Base-by-base conservation (phyloP, 179 eudicot genomes). In the Actinidia arguta region DNA sequence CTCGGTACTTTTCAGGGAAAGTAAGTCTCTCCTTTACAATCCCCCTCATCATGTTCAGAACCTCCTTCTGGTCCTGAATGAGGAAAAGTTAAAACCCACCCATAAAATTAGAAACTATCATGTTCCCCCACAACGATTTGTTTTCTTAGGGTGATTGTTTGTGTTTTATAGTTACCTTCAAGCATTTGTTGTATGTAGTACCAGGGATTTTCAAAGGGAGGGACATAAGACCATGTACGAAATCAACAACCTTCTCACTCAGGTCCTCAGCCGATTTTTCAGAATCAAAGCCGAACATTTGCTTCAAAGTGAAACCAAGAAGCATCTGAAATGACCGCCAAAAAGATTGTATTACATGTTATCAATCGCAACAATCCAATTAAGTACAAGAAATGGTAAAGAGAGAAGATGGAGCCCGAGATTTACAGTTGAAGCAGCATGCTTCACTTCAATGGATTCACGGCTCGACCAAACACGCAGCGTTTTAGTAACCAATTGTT, bases 51-150 rank as follows among this genome's bases (percentile, higher is more conserved):
- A 89, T 85, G 22, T 82, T 82, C 86, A 85, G 63, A 44, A 90
- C 91, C 81, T 85, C 87, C 67, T 78, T 84, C 62, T 88, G 89
- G 22, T 80, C 89, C 94, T 91, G 85, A 16, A 76, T 8, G 13
- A 25, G 10, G 1, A 4, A 10, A 6, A 55, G 0, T 12, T 0
- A 31, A 25, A 44, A 50, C n/a, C n/a, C n/a, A n/a, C n/a, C n/a
- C n/a, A n/a, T n/a, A n/a, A n/a, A n/a, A n/a, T n/a, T n/a, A n/a
- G n/a, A n/a, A n/a, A n/a, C n/a, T n/a, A n/a, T n/a, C n/a, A n/a
- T n/a, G n/a, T n/a, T n/a, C n/a, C n/a, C n/a, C n/a, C n/a, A n/a
- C n/a, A n/a, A n/a, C n/a, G n/a, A n/a, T n/a, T n/a, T n/a, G n/a
- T n/a, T n/a, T n/a, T n/a, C n/a, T n/a, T n/a, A n/a, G n/a, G n/a